Base-by-base conservation (phyloP, 225 moss, liverwort and hornwort genomes). In the Bryum argenteum region DNA sequence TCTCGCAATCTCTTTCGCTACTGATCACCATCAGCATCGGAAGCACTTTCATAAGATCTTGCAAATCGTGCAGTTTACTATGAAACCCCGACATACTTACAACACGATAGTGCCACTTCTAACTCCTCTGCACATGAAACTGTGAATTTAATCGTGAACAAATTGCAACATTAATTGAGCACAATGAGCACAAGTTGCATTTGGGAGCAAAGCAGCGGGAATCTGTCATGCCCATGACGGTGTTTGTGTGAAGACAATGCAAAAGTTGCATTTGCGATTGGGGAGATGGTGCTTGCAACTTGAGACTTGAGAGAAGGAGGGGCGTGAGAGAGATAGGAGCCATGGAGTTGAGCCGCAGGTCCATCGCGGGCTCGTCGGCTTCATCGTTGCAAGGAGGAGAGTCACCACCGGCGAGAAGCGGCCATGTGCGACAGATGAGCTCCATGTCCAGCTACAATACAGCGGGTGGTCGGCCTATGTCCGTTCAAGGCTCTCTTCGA, bases 401-500 rank as follows among this genome's bases (percentile, higher is more conserved):
- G 38, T 79, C 77, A n/a, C 73, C 72, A 20, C 76, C 73, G 14
- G 22, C 71, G 41, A 66, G 24, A 9, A 73, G 52, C 10, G 19
- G 15, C 11, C 17, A 82, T 42, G 62, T 10, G 70, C 73, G 67
- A 54, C 82, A 79, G 26, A 70, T 71, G 71, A 86, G 72, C 69
- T 78, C 80, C 48, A 48, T 17, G 4, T 33, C 78, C 19, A 78
- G 62, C 52, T 69, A 59, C n/a, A 48, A 48, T 48, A n/a, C 16
- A 0, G 33, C 33, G 33, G 33, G 3, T 33, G 54, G 48, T 44
- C 78, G 72, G 12, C 81, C 89, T 20, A 71, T 76, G 19, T 87
- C 91, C 3, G 78, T 79, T 18, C 88, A 81, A 47, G 83, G 81
- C 54, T 86, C 80, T 52, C 28, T 75, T 8, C 77, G 80, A 7